A percentile compares a stretch with the other conserved stretches of the same genome.
Conservation (phyloP, 2,329 filamentous ascomycete genomes). For the Cladosporium halotolerans region DNA sequence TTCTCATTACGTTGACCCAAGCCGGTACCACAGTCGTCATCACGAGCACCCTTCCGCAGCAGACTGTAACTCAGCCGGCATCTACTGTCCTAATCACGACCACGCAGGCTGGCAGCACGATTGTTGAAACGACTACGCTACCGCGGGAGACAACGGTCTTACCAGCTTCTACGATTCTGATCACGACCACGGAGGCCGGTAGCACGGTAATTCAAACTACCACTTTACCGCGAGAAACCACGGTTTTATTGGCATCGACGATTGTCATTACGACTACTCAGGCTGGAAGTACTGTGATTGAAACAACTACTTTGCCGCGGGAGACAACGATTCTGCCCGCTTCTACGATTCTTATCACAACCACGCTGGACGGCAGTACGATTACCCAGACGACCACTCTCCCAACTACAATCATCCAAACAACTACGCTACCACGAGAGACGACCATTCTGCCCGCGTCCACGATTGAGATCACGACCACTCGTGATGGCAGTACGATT, state of each 20-base stretch:
- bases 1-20: conserved; percentile 1
- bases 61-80: conserved; percentile 1
- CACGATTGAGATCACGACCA: background rate
- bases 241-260: background rate
- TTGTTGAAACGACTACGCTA: background rate
- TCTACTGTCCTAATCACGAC: conserved; percentile 2
- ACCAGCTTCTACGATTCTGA: background rate
- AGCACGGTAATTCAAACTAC: background rate
- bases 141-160: background rate
- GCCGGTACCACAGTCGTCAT: background rate
- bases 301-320: background rate
- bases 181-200: background rate
- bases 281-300: background rate
- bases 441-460: background rate
- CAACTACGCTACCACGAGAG: background rate
- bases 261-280: background rate
- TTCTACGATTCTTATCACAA: conserved; percentile 2
- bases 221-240: background rate
- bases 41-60: background rate
- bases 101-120: background rate
- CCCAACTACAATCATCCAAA: background rate
- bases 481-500: background rate
- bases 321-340: background rate
- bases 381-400: background rate
- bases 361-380: background rate